A percentile compares a stretch with the other conserved stretches of the same genome.
Evolutionary conservation across 768 basidiomycete genomes (phyloP).

Genomic region (Collybiopsis confluens): DNA sequence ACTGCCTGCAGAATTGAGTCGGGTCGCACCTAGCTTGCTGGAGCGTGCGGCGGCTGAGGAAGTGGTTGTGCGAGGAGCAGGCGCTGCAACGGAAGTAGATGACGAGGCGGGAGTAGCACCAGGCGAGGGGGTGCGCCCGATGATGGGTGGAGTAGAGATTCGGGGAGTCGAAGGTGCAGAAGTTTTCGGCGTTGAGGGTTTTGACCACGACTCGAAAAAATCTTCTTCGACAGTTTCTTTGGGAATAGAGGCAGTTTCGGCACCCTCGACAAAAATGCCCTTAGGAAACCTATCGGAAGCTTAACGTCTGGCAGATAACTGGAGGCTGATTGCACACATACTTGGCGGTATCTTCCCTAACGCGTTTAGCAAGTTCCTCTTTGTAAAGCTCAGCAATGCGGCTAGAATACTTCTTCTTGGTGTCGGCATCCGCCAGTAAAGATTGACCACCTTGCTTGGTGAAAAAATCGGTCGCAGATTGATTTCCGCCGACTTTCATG

Average conservation of each 20-base stretch:
- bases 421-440: constrained; percentile 67
- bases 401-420: constrained; percentile 87
- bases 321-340: constrained; percentile 28
- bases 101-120: constrained; percentile 27
- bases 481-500: constrained; percentile 96
- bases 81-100: constrained; percentile 23
- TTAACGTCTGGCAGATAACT: neutral
- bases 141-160: constrained; percentile 48
- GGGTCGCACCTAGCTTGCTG: constrained; percentile 36
- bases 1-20: constrained; percentile 37
- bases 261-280: constrained; percentile 81
- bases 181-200: constrained; percentile 60
- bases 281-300: constrained; percentile 57
- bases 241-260: constrained; percentile 41
- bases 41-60: constrained; percentile 56
- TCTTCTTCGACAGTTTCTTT: constrained; percentile 69
- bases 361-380: constrained; percentile 80
- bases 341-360: constrained; percentile 71
- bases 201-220: constrained; percentile 97
- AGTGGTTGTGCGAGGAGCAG: constrained; percentile 57
- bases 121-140: constrained; percentile 48
- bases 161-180: constrained; percentile 49
- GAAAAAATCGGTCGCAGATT: constrained; percentile 83
- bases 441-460: constrained; percentile 77
- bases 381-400: constrained; percentile 85